These are phyloP conservation scores for Hura crepitans DNA, from an alignment of 441 rosid genomes.

Conservation along the genomic window DNA sequence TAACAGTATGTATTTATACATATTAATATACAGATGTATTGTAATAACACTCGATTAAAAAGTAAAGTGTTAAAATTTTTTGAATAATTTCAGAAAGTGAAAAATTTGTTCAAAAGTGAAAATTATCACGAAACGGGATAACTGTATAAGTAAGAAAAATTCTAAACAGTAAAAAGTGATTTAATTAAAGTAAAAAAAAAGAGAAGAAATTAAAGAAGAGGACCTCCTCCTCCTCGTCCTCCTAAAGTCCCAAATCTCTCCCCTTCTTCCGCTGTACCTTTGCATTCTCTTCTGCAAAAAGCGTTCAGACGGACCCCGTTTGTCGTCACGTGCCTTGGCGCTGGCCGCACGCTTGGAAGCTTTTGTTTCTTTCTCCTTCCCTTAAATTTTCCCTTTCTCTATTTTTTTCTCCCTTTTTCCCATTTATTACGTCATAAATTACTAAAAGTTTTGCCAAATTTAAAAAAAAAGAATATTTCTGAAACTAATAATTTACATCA, in stretches of 20 bases:
- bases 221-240: too few relatives aligned
- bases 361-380: constrained; percentile 22
- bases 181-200: neutral
- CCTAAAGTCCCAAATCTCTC: too few relatives aligned
- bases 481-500: constrained; percentile 11
- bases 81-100: too few relatives aligned
- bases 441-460: neutral
- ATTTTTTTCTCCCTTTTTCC: neutral
- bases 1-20: too few relatives aligned
- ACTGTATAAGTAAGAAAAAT: neutral
- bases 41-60: too few relatives aligned
- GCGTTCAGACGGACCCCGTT: constrained; percentile 37
- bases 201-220: neutral
- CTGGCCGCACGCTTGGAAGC: constrained; percentile 37
- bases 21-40: too few relatives aligned
- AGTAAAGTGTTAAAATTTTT: neutral
- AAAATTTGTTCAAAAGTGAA: neutral
- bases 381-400: neutral
- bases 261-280: constrained; percentile 1
- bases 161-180: neutral
- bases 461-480: constrained; percentile 5
- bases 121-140: neutral
- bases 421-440: constrained; percentile 20
- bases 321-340: constrained; percentile 38
- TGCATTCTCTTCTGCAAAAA: constrained; percentile 19